Percentiles rank a stretch among this genome's conserved stretches.
These are phyloP conservation scores for Zizania palustris DNA, from an alignment of 202 grass and related monocot genomes.

Conservation along the genomic window DNA sequence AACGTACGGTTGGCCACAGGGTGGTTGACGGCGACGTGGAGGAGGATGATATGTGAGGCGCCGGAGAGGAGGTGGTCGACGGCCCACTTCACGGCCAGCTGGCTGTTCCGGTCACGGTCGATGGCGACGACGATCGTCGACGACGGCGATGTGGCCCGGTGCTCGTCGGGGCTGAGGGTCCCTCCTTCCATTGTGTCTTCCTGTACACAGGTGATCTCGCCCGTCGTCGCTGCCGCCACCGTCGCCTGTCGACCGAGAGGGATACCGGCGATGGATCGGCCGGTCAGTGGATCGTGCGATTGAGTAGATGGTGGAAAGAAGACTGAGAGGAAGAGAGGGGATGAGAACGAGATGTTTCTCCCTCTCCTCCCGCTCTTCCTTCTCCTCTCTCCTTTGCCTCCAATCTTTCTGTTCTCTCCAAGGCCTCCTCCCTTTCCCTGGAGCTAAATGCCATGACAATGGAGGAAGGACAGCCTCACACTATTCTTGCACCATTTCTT, in stretches of 20 bases:
- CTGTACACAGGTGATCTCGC: neutral
- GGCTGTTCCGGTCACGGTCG: constrained; percentile 70
- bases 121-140: constrained; percentile 58
- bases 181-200: constrained; percentile 31
- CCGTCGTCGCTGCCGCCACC: neutral
- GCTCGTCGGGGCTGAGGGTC: constrained; percentile 36
- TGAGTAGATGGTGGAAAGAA: constrained; percentile 17
- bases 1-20: no score
- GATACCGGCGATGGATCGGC: neutral
- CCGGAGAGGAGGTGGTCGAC: no score
- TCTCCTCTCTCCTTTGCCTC: constrained; percentile 42
- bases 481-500: no score
- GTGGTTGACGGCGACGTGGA: no score
- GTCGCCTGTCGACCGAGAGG: neutral
- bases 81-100: constrained; percentile 84
- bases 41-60: no score
- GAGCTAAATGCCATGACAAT: constrained; percentile 38
- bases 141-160: constrained; percentile 25
- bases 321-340: constrained; percentile 33
- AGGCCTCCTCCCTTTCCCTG: constrained; percentile 5
- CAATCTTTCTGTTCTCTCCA: neutral
- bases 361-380: constrained; percentile 36
- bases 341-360: constrained; percentile 36
- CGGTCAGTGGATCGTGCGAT: constrained; percentile 20
- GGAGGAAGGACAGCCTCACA: no score